Conservation (phyloP, 495 filamentous ascomycete species). For the Penicillium coprophilum region DNA sequence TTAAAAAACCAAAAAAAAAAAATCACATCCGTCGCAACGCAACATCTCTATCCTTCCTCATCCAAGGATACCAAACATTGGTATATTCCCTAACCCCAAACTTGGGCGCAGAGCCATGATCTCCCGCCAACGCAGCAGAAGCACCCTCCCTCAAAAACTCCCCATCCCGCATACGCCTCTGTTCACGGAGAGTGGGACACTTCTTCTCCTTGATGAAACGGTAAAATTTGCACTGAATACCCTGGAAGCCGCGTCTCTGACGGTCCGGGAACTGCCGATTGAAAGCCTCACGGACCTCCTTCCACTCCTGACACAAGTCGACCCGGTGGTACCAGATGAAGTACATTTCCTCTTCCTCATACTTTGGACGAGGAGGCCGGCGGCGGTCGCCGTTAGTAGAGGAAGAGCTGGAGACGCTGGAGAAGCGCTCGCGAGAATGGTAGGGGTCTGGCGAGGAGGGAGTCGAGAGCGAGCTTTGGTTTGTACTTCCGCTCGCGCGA, state of each 20-base stretch:
- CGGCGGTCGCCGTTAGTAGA: slow-evolving; percentile 37
- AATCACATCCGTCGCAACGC: not conserved
- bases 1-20: not conserved
- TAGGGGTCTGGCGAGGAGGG: slow-evolving; percentile 40
- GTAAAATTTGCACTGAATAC: slow-evolving; percentile 58
- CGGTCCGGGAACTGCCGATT: slow-evolving; percentile 50
- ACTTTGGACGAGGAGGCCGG: slow-evolving; percentile 49
- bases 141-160: slow-evolving; percentile 41
- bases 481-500: slow-evolving; percentile 2
- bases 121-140: not conserved
- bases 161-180: slow-evolving; percentile 47
- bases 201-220: slow-evolving; percentile 51
- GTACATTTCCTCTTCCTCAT: slow-evolving; percentile 53
- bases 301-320: slow-evolving; percentile 53
- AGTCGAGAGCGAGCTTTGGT: slow-evolving; percentile 12
- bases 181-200: slow-evolving; percentile 47
- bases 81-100: slow-evolving; percentile 9
- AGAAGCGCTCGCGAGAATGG: slow-evolving; percentile 41
- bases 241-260: slow-evolving; percentile 46
- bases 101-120: slow-evolving; percentile 1
- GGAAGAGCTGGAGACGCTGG: slow-evolving; percentile 41
- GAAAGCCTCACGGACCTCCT: slow-evolving; percentile 50
- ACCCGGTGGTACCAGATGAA: slow-evolving; percentile 59
- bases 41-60: slow-evolving; percentile 4
- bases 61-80: slow-evolving; percentile 18